Evolutionary conservation across 805 yeast species (phyloP).

Genomic region (Komagataella mondaviorum): DNA sequence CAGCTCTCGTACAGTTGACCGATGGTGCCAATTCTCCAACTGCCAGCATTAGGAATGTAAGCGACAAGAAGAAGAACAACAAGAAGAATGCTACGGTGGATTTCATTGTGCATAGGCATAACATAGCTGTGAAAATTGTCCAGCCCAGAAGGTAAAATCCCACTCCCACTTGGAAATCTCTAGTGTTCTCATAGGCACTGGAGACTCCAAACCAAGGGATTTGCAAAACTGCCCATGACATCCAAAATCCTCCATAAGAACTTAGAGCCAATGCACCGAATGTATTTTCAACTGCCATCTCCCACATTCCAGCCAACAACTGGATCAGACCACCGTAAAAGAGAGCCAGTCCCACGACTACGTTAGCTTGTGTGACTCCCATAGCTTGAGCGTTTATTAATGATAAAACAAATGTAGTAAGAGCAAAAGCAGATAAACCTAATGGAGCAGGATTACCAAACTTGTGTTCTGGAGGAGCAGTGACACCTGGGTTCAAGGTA

Average conservation of each 20-base stretch:
- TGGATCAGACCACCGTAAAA: conserved; percentile 68
- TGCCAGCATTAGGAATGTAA: conserved; percentile 38
- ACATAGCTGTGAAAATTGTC: conserved; percentile 49
- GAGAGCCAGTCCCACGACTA: conserved; percentile 52
- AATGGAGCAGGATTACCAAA: conserved; percentile 69
- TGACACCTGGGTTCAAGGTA: conserved; percentile 58
- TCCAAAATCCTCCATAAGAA: conserved; percentile 67
- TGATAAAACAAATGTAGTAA: conserved; percentile 54
- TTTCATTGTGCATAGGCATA: conserved; percentile 44
- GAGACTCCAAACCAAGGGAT: conserved; percentile 46
- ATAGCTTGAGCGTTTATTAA: conserved; percentile 52
- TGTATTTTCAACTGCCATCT: conserved; percentile 62
- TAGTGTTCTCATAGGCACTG: conserved; percentile 29
- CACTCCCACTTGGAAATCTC: conserved; percentile 32
- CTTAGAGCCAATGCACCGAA: conserved; percentile 57
- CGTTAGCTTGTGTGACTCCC: conserved; percentile 46
- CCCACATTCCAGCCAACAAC: conserved; percentile 63
- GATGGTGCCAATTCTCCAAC: conserved; percentile 39
- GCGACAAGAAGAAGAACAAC: conserved; percentile 37
- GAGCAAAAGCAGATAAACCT: conserved; percentile 60
- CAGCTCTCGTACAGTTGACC: conserved; percentile 28
- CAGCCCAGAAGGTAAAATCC: conserved; percentile 52
- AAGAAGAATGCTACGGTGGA: conserved; percentile 37
- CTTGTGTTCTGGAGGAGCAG: conserved; percentile 42
- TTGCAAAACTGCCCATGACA: conserved; percentile 53